Evolutionary conservation across 2,329 filamentous ascomycete genomes (phyloP), one percentile per base, ranked within the genome.

Genomic region (Colletotrichum theobromicola): DNA sequence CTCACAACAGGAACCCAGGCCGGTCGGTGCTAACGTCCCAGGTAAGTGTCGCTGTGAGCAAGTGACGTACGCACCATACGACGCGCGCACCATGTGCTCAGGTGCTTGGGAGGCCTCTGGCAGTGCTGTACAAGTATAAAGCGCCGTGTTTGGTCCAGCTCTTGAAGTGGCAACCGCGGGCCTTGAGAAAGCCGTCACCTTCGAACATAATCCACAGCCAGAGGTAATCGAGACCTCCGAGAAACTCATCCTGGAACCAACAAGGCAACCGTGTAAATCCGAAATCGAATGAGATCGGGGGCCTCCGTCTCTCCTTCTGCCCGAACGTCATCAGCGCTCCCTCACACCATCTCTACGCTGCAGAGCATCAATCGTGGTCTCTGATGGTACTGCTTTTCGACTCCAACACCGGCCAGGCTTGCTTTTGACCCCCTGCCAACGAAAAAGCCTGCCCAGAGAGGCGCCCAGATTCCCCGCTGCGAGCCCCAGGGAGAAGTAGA

Each of bases 11-110:
- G 37, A 32, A 50, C 57, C 68, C 62, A 32, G 46, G 62, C 21
- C 62, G 24, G 30, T 42, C 62, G 24, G 30, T 42, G 68, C 62
- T 53, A 46, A 70, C 2, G 28, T 62, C 55, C 42, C 26, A 32
- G 21, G 34, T 58, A 21, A 74, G 62, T 30, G 37, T 62, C 30
- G 42, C 30, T 37, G 42, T 28, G 53, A 72, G 55, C 42, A 57
- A 62, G 72, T 67, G 72, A 72, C 72, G 72, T 72, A 72, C 68
- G 57, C 53, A 72, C 55, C 62, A 62, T 63, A 66, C 68, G 62
- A 63, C 72, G 57, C 21, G 32, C 24, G 72, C 55, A 42, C 37
- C 61, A 73, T 30, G 16, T 67, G 26, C 65, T 37, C 12, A 32
- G 53, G 32, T 53, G n/a, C n/a, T 55, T 35, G n/a, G 67, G 72